phyloP scores from a whole-genome alignment of 192 early-diverging fungal species.

The Backusella macrospora region DNA sequence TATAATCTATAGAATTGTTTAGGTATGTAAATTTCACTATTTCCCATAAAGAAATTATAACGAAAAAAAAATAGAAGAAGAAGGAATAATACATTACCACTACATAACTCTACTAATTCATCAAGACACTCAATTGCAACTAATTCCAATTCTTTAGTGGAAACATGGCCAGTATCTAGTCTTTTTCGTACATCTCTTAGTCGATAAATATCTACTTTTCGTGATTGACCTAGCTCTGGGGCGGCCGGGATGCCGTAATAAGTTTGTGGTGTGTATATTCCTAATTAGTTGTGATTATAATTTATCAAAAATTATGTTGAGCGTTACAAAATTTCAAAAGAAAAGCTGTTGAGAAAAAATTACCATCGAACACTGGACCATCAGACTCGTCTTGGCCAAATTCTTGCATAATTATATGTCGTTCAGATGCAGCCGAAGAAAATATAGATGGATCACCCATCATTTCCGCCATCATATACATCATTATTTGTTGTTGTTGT shows the following conservation, averaged over 20 bases:
- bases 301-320: not conserved
- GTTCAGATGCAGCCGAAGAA: slow-evolving; percentile 35
- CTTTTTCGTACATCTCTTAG: slow-evolving; percentile 88
- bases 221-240: slow-evolving; percentile 68
- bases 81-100: slow-evolving; percentile 57
- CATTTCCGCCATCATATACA: slow-evolving; percentile 36
- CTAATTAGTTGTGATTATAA: not conserved
- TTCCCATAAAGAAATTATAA: slow-evolving; percentile 11
- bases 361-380: slow-evolving; percentile 36
- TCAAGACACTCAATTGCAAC: slow-evolving; percentile 81
- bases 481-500: slow-evolving; percentile 20
- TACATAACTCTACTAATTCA: slow-evolving; percentile 88
- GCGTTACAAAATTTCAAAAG: not conserved
- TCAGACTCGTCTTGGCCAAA: slow-evolving; percentile 44
- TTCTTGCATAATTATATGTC: slow-evolving; percentile 47
- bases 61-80: not conserved
- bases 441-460: slow-evolving; percentile 27
- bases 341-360: not conserved
- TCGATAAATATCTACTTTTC: slow-evolving; percentile 75
- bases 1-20: slow-evolving; percentile 72
- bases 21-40: slow-evolving; percentile 30
- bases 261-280: slow-evolving; percentile 26
- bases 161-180: slow-evolving; percentile 73
- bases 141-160: slow-evolving; percentile 73
- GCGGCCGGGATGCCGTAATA: slow-evolving; percentile 68